phyloP scores from a whole-genome alignment of 2,329 filamentous ascomycete genomes.

The Geosmithia flava region DNA sequence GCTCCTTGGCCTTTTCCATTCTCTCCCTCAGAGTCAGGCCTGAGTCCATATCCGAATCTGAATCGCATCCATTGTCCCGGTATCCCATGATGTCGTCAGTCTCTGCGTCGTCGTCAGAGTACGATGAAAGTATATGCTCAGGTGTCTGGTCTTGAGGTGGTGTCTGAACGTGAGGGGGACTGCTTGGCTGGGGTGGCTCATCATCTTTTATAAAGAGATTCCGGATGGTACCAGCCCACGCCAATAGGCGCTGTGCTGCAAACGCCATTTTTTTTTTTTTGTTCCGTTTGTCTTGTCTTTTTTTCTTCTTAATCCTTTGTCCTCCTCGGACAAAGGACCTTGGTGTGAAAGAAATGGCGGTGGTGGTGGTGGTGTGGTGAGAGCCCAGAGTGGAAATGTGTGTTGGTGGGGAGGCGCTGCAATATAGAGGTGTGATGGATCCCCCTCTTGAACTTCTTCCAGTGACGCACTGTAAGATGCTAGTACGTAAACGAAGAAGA shows the following conservation, averaged over 20 bases:
- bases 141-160: no score
- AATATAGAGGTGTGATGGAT: background rate
- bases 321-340: background rate
- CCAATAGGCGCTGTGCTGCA: background rate
- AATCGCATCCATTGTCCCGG: background rate
- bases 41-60: background rate
- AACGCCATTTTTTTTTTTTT: no score
- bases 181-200: background rate
- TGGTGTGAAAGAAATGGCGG: background rate
- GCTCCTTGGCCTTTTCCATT: slow-evolving; percentile 29
- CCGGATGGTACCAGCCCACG: slow-evolving; percentile 1
- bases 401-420: background rate
- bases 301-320: background rate
- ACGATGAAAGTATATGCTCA: no score
- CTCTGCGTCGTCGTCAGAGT: background rate
- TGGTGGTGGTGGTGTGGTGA: background rate
- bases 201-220: slow-evolving; percentile 1
- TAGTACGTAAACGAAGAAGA: no score
- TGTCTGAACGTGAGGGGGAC: background rate
- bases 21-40: slow-evolving; percentile 11
- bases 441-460: no score
- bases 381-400: background rate
- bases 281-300: background rate
- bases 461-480: no score
- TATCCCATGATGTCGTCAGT: background rate